These are phyloP conservation scores for Colletotrichum sp. DNA, from an alignment of 2,329 filamentous ascomycete species.

Conservation along the genomic window DNA sequence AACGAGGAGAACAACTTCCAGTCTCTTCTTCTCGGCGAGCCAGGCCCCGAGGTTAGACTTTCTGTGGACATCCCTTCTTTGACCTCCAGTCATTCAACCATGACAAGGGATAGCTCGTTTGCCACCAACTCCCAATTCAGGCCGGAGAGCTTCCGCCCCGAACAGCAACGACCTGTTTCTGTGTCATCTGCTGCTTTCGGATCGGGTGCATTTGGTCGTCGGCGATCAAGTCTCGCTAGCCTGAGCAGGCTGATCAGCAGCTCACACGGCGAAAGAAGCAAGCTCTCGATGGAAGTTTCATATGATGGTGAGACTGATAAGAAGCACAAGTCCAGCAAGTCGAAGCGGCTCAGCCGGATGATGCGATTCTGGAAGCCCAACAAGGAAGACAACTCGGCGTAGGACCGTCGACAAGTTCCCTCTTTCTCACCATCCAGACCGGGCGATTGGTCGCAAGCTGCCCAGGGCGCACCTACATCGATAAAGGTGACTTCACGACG, in stretches of 20 bases:
- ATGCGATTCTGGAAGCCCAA: slow-evolving; percentile 79
- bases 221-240: slow-evolving; percentile 78
- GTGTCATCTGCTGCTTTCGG: slow-evolving; percentile 62
- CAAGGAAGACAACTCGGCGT: slow-evolving; percentile 42
- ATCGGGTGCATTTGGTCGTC: slow-evolving; percentile 55
- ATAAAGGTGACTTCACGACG: slow-evolving; percentile 28
- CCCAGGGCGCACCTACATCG: background rate
- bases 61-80: slow-evolving; percentile 76
- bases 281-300: slow-evolving; percentile 72
- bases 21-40: slow-evolving; percentile 75
- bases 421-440: background rate
- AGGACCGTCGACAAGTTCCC: background rate
- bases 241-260: slow-evolving; percentile 78
- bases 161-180: slow-evolving; percentile 63
- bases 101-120: slow-evolving; percentile 70
- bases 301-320: slow-evolving; percentile 61
- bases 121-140: slow-evolving; percentile 50
- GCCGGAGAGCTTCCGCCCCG: slow-evolving; percentile 48
- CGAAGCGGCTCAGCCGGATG: slow-evolving; percentile 74
- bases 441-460: background rate
- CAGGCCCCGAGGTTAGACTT: slow-evolving; percentile 72
- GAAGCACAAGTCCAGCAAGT: slow-evolving; percentile 65
- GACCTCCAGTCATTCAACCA: slow-evolving; percentile 79
- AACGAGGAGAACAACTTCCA: slow-evolving; percentile 74
- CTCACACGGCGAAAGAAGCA: slow-evolving; percentile 76